A percentile compares a stretch with the other conserved stretches of the same genome.
These are phyloP conservation scores for Inga leiocalycina DNA, from an alignment of 306 rosid species.

Conservation along the genomic window DNA sequence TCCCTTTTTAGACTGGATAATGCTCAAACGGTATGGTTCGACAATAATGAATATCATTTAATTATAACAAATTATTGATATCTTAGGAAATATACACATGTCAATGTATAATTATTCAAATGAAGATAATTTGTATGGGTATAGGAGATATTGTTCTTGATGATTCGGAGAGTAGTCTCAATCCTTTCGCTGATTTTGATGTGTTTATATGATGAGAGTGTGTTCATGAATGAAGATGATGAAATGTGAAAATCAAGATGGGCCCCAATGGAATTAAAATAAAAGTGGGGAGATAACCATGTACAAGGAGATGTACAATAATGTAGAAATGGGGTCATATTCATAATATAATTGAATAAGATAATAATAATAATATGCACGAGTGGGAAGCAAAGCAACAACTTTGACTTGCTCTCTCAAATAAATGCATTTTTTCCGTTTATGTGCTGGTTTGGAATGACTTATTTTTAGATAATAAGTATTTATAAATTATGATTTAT, in stretches of 20 bases:
- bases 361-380: slow-evolving; percentile 30
- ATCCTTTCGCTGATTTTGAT: background rate
- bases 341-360: background rate
- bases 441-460: too few species aligned
- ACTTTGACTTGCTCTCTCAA: slow-evolving; percentile 36
- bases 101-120: background rate
- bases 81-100: background rate
- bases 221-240: background rate
- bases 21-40: background rate
- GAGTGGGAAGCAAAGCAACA: slow-evolving; percentile 33
- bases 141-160: background rate
- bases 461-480: too few species aligned
- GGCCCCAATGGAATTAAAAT: background rate
- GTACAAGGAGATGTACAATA: slow-evolving; percentile 28
- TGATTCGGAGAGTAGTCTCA: background rate
- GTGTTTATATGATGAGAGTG: background rate
- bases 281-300: background rate
- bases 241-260: background rate
- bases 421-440: slow-evolving; percentile 21
- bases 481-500: too few species aligned
- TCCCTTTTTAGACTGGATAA: too few species aligned
- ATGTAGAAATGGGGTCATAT: background rate
- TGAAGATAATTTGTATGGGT: background rate
- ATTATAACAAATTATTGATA: background rate
- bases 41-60: background rate